These are phyloP conservation scores for Quercus parvula DNA, from an alignment of 306 rosid species.

Conservation along the genomic window DNA sequence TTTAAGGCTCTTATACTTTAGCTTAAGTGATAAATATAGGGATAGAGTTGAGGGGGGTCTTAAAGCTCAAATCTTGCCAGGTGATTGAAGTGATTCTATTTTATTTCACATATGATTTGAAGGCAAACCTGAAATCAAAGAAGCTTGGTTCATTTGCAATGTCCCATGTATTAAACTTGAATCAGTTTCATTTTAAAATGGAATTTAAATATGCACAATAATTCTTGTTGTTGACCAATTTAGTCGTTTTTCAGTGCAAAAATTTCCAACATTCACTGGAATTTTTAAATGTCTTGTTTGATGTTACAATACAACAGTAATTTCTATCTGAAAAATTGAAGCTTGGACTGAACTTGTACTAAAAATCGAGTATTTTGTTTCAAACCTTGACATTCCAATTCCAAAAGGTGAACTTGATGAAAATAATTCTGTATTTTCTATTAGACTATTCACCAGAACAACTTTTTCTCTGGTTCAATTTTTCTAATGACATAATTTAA, in stretches of 20 bases:
- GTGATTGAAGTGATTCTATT: not conserved
- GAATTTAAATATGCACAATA: too few species aligned
- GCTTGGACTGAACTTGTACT: not conserved
- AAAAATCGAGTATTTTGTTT: not conserved
- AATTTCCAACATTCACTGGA: not conserved
- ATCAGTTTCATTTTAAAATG: not conserved
- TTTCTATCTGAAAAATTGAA: not conserved
- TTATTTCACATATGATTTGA: not conserved
- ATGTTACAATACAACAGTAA: not conserved
- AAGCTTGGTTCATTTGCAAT: not conserved
- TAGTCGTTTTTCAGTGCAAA: too few species aligned
- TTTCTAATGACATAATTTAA: not conserved
- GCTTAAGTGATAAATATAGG: too few species aligned
- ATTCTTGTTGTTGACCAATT: too few species aligned
- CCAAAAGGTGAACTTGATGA: not conserved
- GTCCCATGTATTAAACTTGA: too few species aligned
- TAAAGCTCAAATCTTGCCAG: not conserved
- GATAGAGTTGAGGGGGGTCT: not conserved
- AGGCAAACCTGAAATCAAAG: not conserved
- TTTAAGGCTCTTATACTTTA: not conserved
- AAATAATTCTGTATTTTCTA: not conserved
- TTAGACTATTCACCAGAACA: not conserved
- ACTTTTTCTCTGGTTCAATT: not conserved
- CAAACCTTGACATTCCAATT: too few species aligned
- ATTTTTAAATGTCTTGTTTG: not conserved